Evolutionary conservation across 2,329 filamentous ascomycete genomes (phyloP).

Genomic region (Simplicillium aogashimaense): DNA sequence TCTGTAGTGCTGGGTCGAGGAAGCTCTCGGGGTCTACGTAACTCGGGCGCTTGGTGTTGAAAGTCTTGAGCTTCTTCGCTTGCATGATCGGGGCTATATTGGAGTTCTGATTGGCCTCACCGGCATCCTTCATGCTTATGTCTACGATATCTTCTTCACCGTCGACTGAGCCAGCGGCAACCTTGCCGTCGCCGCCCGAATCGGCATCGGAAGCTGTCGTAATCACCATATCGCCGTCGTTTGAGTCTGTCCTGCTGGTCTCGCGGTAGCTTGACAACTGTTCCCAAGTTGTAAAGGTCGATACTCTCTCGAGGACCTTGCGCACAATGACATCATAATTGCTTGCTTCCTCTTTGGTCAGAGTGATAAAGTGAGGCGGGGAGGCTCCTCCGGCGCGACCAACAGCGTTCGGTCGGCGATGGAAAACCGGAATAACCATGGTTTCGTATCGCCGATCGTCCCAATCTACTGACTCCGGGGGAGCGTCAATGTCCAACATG

Average conservation of each 20-base stretch:
- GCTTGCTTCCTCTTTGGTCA: constrained; percentile 62
- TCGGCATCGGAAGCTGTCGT: constrained; percentile 55
- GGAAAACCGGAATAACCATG: constrained; percentile 62
- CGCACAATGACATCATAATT: constrained; percentile 62
- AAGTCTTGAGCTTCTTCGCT: constrained; percentile 28
- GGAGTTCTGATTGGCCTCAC: constrained; percentile 17
- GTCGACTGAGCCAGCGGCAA: constrained; percentile 70
- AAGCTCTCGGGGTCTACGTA: constrained; percentile 44
- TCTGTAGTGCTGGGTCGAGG: constrained; percentile 54
- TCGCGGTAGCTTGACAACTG: constrained; percentile 46
- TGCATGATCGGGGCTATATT: constrained; percentile 9
- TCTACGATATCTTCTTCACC: constrained; percentile 88
- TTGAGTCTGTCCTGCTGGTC: constrained; percentile 36
- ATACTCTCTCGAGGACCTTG: constrained; percentile 69
- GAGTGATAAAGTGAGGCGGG: constrained; percentile 61
- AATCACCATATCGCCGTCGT: constrained; percentile 60
- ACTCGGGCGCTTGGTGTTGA: constrained; percentile 38
- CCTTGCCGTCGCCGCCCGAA: constrained; percentile 57
- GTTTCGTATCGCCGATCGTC: constrained; percentile 53
- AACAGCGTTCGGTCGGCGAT: constrained; percentile 35
- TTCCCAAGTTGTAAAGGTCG: constrained; percentile 63
- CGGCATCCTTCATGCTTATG: constrained; percentile 68
- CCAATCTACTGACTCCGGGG: constrained; percentile 37
- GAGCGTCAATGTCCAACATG: constrained; percentile 37
- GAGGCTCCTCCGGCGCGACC: constrained; percentile 20